A percentile compares a stretch with the other conserved stretches of the same genome.
Evolutionary conservation across 805 yeast species (phyloP).

Genomic region (Spathaspora sp.): DNA sequence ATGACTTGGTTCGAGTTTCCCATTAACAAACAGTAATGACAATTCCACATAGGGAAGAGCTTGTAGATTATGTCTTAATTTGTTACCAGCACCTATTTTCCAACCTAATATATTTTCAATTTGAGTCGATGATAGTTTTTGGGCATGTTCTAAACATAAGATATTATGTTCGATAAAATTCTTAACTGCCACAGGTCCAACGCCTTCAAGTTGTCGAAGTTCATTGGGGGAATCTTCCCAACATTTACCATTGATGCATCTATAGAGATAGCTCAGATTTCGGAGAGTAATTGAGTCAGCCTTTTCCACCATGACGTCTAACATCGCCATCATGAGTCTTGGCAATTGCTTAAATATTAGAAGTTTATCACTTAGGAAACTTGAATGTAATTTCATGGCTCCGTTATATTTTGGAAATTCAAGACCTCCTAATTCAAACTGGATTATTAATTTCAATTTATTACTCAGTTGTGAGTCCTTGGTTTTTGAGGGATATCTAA

Average conservation of each 20-base stretch:
- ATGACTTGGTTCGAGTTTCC: background rate
- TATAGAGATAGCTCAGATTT: constrained; percentile 31
- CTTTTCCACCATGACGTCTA: constrained; percentile 40
- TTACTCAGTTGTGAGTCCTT: constrained; percentile 24
- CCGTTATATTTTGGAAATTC: constrained; percentile 45
- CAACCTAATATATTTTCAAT: constrained; percentile 41
- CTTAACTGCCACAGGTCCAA: constrained; percentile 40
- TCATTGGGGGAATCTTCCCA: constrained; percentile 50
- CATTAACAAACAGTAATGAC: background rate
- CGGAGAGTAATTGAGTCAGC: constrained; percentile 41
- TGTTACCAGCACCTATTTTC: constrained; percentile 38
- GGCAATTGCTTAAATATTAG: constrained; percentile 39
- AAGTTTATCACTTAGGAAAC: constrained; percentile 43
- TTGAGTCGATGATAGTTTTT: constrained; percentile 21
- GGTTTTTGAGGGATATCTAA: constrained; percentile 33
- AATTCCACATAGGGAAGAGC: constrained; percentile 32
- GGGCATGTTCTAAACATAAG: constrained; percentile 24
- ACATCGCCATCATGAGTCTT: constrained; percentile 41
- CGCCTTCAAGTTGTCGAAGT: constrained; percentile 45
- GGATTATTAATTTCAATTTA: constrained; percentile 42
- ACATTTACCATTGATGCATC: constrained; percentile 41
- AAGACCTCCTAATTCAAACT: constrained; percentile 48
- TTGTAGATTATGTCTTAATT: constrained; percentile 28
- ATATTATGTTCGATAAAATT: constrained; percentile 36
- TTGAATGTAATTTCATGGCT: constrained; percentile 31